Evolutionary conservation across 1,139 yeast species (phyloP).

Genomic region (Lodderomyces pseudojiufengensis): DNA sequence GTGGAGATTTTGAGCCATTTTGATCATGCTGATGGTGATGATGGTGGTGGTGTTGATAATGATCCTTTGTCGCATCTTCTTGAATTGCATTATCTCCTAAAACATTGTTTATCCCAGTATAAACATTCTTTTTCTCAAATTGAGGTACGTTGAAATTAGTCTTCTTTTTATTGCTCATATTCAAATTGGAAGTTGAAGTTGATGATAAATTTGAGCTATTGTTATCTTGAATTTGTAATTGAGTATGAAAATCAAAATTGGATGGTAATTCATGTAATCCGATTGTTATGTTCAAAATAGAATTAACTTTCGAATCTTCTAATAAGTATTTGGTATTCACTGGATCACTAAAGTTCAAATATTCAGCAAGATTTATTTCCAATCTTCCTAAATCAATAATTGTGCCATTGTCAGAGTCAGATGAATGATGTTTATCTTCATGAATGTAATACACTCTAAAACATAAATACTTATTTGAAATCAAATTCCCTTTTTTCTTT

Average conservation of each 20-base stretch:
- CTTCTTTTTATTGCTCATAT: constrained; percentile 4
- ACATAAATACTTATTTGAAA: constrained; percentile 36
- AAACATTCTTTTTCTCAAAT: constrained; percentile 36
- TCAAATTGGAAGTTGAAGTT: constrained; percentile 5
- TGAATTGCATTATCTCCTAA: constrained; percentile 14
- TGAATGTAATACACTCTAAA: constrained; percentile 39
- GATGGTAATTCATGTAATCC: constrained; percentile 41
- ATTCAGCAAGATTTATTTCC: constrained; percentile 69
- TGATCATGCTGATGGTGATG: neutral
- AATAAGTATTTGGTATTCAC: constrained; percentile 61
- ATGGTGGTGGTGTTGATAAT: constrained; percentile 2
- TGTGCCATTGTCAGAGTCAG: constrained; percentile 12
- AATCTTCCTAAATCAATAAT: constrained; percentile 57
- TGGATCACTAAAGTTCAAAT: constrained; percentile 53
- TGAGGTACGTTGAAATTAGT: constrained; percentile 31
- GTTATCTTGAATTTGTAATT: constrained; percentile 32
- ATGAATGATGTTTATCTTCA: constrained; percentile 11
- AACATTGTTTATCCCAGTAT: constrained; percentile 41
- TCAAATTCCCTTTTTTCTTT: constrained; percentile 32
- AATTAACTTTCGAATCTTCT: constrained; percentile 76
- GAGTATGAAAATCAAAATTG: constrained; percentile 41
- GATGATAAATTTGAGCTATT: constrained; percentile 9
- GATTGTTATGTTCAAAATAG: constrained; percentile 55
- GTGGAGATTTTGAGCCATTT: neutral
- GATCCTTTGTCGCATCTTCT: neutral